Base-by-base conservation (phyloP, 805 yeast species). In the Wickerhamomyces xylosicus region DNA sequence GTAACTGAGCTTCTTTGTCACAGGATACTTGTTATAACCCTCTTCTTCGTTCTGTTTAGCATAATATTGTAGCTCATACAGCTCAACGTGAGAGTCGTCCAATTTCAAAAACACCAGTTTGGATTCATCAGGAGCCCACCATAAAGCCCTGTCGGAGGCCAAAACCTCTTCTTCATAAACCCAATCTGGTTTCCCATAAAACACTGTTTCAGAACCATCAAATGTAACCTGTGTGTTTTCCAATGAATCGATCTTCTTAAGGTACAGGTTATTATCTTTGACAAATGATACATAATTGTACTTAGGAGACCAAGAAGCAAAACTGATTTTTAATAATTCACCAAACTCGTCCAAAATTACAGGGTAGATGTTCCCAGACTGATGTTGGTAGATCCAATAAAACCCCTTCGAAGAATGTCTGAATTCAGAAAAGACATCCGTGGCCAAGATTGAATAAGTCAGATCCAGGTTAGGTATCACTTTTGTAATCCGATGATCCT, bases 141-240 rank as follows among this genome's bases (percentile, higher is more conserved):
- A 86, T 37, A 85, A 45, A 1, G 89, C 85, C 14, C 69, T 63
- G 47, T 79, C 85, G 19, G 71, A 67, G 14, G 75, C 76, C 35
- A 84, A 67, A 1, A 86, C 94, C 57, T 86, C 96, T 49, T 86
- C 96, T 53, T 87, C 96, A 49, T 86, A 87, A 9, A 85, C 94
- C 96, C 96, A 86, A 55, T 86, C 95, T 0, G 95, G 90, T 46
- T 76, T 79, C 2, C 95, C 96, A 52, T 87, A 82, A 54, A 84
- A 79, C 6, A 83, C 61, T 41, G 69, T 67, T 1, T 64, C 67
- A 18, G 77, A 74, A 14, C 95, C 95, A 50, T 83, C 94, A 22
- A 44, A 41, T 0, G 96, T 85, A 2, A 62, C 42, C 49, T 74
- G 77, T 1, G 47, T 55, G 2, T 62, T 46, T 1, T 57, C 45